These are phyloP conservation scores for Apiotrichum veenhuisii DNA, from an alignment of 1,284 basidiomycete genomes.

Conservation along the genomic window DNA sequence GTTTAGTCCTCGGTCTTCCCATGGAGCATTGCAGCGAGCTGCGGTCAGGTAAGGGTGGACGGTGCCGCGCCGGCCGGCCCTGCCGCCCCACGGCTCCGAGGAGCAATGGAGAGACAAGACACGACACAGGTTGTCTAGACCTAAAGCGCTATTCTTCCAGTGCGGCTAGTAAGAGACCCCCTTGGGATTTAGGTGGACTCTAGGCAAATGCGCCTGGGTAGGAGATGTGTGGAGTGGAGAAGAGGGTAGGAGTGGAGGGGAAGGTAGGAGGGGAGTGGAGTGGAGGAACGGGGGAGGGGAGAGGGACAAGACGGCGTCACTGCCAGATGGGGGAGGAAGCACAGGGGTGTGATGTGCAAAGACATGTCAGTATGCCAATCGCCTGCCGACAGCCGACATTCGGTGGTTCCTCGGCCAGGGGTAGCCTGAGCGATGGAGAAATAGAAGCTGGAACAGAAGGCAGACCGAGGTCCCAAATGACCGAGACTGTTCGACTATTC, in stretches of 20 bases:
- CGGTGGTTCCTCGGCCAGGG: too few species aligned
- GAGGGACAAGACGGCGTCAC: too few species aligned
- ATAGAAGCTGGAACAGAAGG: too few species aligned
- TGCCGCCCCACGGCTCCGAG: not conserved
- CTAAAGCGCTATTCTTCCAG: slow-evolving; percentile 22
- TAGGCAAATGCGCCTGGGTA: slow-evolving; percentile 24
- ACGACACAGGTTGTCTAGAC: slow-evolving; percentile 25
- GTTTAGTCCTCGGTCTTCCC: slow-evolving; percentile 21
- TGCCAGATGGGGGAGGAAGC: too few species aligned
- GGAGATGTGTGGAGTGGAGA: not conserved
- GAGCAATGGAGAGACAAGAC: not conserved
- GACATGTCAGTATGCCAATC: too few species aligned
- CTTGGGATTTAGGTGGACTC: slow-evolving; percentile 19
- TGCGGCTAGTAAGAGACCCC: slow-evolving; percentile 23
- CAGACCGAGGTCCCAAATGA: too few species aligned
- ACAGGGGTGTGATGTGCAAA: too few species aligned
- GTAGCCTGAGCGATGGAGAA: too few species aligned
- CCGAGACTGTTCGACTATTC: too few species aligned
- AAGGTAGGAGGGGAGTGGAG: not conserved
- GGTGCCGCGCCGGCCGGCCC: slow-evolving; percentile 15
- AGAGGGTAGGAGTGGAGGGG: not conserved
- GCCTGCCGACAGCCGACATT: too few species aligned
- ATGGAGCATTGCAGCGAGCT: not conserved
- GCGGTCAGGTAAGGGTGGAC: slow-evolving; percentile 20
- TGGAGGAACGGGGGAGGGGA: not conserved